A percentile compares a stretch with the other conserved stretches of the same genome.
Evolutionary conservation across 2,329 filamentous ascomycete genomes (phyloP).

Genomic region (Curvularia lunata): DNA sequence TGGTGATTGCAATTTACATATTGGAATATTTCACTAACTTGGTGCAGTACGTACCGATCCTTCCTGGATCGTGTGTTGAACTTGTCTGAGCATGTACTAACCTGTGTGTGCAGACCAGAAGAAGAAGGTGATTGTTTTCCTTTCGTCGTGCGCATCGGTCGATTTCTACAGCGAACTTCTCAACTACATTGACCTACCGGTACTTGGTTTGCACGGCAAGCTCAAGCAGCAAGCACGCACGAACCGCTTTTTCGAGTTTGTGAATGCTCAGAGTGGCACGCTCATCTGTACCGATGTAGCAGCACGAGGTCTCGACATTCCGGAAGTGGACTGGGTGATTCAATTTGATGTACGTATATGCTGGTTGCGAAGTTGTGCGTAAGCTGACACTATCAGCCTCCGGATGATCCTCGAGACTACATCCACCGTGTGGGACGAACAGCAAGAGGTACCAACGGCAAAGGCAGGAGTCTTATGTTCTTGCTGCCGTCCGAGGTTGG

Average conservation of each 20-base stretch:
- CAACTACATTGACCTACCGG: constrained; percentile 95
- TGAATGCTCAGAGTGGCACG: constrained; percentile 81
- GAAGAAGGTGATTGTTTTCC: constrained; percentile 98
- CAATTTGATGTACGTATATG: constrained; percentile 67
- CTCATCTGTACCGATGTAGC: constrained; percentile 97
- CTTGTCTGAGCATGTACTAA: background rate
- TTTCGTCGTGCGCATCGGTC: constrained; percentile 84
- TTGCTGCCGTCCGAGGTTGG: constrained; percentile 90
- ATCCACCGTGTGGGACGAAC: constrained; percentile 91
- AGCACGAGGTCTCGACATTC: constrained; percentile 92
- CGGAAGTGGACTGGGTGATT: constrained; percentile 87
- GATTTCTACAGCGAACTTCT: constrained; percentile 94
- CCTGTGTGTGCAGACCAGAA: constrained; percentile 64
- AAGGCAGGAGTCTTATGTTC: constrained; percentile 90
- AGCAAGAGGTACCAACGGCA: constrained; percentile 80
- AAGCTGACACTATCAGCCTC: constrained; percentile 43
- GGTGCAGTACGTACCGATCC: background rate
- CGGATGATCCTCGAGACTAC: constrained; percentile 77
- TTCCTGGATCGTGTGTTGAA: background rate
- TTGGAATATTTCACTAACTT: background rate
- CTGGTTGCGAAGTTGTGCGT: background rate
- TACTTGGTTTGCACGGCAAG: constrained; percentile 85
- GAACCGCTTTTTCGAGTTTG: constrained; percentile 97
- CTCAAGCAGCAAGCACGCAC: constrained; percentile 99
- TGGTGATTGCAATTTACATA: background rate